Percentiles rank a stretch among this genome's conserved stretches.
Conservation (phyloP, 2,329 filamentous ascomycete genomes). For the Penicillium frequentans region DNA sequence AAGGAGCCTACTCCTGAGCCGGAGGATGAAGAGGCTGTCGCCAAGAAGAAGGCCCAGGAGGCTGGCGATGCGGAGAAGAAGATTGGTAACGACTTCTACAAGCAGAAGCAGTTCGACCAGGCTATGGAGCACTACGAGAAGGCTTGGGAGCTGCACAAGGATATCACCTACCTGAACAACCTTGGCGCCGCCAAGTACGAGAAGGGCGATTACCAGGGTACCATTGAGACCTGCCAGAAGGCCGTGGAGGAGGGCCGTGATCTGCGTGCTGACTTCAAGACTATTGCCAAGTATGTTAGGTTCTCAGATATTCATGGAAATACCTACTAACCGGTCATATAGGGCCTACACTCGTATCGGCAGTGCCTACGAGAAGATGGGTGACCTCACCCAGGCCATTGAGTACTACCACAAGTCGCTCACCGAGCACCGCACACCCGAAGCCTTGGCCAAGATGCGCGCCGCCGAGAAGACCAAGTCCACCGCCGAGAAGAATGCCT, state of each 20-base stretch:
- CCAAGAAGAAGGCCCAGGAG: conserved; percentile 87
- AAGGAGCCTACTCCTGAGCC: conserved; percentile 62
- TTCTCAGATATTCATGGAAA: neutral
- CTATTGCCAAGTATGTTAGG: conserved; percentile 75
- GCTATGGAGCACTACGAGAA: conserved; percentile 93
- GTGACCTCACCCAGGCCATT: conserved; percentile 75
- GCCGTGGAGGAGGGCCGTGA: conserved; percentile 87
- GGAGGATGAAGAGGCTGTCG: conserved; percentile 78
- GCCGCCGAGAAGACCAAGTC: conserved; percentile 83
- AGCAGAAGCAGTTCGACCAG: conserved; percentile 95
- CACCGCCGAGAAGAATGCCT: conserved; percentile 72
- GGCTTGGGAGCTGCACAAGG: conserved; percentile 92
- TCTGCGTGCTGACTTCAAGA: conserved; percentile 94
- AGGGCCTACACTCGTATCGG: conserved; percentile 91
- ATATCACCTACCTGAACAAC: conserved; percentile 98
- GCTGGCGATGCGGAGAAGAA: conserved; percentile 94
- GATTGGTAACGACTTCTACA: conserved; percentile 91
- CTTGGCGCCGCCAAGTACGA: conserved; percentile 91
- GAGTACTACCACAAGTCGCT: conserved; percentile 91
- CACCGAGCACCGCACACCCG: conserved; percentile 94
- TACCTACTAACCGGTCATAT: conserved; percentile 11
- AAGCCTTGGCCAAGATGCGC: conserved; percentile 89
- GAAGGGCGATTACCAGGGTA: conserved; percentile 88
- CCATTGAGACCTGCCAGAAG: conserved; percentile 82
- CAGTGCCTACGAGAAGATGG: conserved; percentile 86